phyloP scores from a whole-genome alignment of 1,139 yeast genomes.

The Maudiozyma humilis region DNA sequence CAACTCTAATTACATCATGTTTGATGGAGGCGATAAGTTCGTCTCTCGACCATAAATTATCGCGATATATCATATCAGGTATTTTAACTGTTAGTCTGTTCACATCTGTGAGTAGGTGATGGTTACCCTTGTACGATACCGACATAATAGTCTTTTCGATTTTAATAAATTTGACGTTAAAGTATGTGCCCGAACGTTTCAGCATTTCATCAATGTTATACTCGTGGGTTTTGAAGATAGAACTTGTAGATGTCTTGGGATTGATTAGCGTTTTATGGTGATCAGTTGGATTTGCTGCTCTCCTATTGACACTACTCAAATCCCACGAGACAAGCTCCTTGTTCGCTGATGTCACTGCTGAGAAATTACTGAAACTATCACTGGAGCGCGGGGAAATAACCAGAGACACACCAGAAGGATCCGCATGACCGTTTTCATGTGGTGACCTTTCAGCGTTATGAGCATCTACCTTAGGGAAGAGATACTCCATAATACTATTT shows the following conservation, averaged over 20 bases:
- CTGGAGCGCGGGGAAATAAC: slow-evolving; percentile 5
- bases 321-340: slow-evolving; percentile 17
- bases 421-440: slow-evolving; percentile 7
- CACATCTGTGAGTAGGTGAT: slow-evolving; percentile 61
- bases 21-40: slow-evolving; percentile 59
- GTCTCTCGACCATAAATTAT: slow-evolving; percentile 72
- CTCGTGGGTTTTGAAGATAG: slow-evolving; percentile 14
- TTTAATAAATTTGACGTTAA: slow-evolving; percentile 53
- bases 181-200: slow-evolving; percentile 55
- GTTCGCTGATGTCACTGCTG: slow-evolving; percentile 5
- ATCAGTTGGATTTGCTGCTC: neutral
- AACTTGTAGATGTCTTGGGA: slow-evolving; percentile 2
- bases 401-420: slow-evolving; percentile 5
- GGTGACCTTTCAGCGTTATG: slow-evolving; percentile 7
- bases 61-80: slow-evolving; percentile 55
- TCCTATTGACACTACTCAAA: slow-evolving; percentile 8
- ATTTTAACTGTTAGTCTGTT: slow-evolving; percentile 56
- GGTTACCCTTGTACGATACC: slow-evolving; percentile 72
- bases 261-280: neutral
- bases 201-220: slow-evolving; percentile 50
- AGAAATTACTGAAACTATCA: slow-evolving; percentile 1
- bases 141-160: slow-evolving; percentile 48
- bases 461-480: slow-evolving; percentile 46
- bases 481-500: slow-evolving; percentile 50
- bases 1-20: slow-evolving; percentile 59